These are phyloP conservation scores for Marchantia polymorpha DNA, from an alignment of 225 moss, liverwort and hornwort species.

Conservation along the genomic window DNA sequence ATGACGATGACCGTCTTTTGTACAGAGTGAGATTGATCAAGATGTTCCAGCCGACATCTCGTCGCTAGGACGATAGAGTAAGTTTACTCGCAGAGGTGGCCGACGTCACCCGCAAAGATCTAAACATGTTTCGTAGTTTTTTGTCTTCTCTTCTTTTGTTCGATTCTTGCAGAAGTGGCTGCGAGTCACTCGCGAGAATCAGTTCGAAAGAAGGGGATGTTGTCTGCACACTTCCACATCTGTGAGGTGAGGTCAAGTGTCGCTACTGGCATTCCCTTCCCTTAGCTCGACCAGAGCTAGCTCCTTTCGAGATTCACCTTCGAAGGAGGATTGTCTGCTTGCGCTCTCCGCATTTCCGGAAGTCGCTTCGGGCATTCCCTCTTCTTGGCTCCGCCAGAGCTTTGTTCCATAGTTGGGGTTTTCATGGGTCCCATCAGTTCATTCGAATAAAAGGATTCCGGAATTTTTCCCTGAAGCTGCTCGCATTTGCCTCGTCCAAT, in stretches of 20 bases:
- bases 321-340: not conserved
- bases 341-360: not conserved
- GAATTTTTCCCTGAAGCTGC: constrained; percentile 2
- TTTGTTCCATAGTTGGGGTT: constrained; percentile 11
- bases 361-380: not conserved
- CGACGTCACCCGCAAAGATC: not conserved
- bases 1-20: not conserved
- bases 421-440: constrained; percentile 9
- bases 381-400: not conserved
- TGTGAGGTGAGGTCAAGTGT: not conserved
- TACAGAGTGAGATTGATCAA: not conserved
- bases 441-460: constrained; percentile 14
- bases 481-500: not conserved
- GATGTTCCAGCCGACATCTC: not conserved
- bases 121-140: not conserved
- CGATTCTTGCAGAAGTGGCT: constrained; percentile 13
- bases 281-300: not conserved
- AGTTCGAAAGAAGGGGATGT: not conserved
- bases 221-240: constrained; percentile 6
- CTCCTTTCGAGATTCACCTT: not conserved
- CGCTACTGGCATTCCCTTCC: not conserved
- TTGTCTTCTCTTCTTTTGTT: not conserved
- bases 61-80: not conserved
- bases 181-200: constrained; percentile 12
- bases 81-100: constrained; percentile 8